Percentiles rank a stretch among this genome's conserved stretches.
phyloP scores from a whole-genome alignment of 352 stramenopile genomes.

The Globisporangium spiculum region DNA sequence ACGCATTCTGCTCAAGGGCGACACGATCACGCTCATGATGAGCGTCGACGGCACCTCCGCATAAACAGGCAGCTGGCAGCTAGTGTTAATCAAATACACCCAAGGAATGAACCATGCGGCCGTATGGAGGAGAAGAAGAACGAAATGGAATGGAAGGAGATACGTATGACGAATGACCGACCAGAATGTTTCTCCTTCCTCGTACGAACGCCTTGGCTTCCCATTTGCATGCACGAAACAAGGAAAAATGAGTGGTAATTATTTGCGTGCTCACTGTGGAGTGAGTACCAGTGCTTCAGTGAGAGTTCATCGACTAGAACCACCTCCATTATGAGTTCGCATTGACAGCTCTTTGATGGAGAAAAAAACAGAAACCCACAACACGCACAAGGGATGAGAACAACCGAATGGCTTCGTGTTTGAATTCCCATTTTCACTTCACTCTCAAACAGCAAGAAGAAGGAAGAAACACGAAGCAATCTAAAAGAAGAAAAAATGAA shows the following conservation, averaged over 20 bases:
- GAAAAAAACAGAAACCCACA: background rate
- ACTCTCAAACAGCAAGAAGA: background rate
- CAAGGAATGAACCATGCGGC: background rate
- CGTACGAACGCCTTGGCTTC: background rate
- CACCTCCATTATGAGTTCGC: background rate
- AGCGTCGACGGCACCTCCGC: constrained; percentile 54
- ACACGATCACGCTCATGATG: constrained; percentile 99
- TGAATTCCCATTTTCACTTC: background rate
- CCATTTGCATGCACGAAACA: background rate
- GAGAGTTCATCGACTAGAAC: background rate
- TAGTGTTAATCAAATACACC: constrained; percentile 2
- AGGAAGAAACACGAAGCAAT: background rate
- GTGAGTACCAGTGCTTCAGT: too few relatives aligned
- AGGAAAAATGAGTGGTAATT: background rate
- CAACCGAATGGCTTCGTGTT: background rate
- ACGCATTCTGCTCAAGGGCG: constrained; percentile 99
- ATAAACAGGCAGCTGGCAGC: background rate
- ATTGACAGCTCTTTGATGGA: background rate
- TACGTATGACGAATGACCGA: background rate
- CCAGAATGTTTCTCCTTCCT: background rate
- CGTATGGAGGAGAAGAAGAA: background rate
- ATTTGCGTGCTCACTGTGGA: too few relatives aligned
- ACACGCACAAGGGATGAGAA: background rate
- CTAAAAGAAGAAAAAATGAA: constrained; percentile 2
- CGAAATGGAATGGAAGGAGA: background rate